phyloP scores from a whole-genome alignment of 1,139 yeast genomes.

The Pneumocystis canis region DNA sequence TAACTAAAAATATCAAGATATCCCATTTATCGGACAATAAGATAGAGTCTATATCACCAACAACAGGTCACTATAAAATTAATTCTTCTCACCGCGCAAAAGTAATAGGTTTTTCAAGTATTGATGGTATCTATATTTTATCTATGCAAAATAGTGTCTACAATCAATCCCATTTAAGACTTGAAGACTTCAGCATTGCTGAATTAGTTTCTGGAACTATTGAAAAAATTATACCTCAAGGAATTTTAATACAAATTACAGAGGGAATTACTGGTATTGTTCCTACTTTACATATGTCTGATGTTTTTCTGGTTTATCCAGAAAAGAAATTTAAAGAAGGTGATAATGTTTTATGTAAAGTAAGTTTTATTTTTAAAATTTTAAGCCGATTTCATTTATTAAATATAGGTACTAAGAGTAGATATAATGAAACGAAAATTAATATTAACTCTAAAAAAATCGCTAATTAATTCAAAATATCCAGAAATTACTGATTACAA shows the following conservation, averaged over 20 bases:
- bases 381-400: slow-evolving; percentile 20
- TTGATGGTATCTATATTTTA: slow-evolving; percentile 53
- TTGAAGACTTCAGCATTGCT: slow-evolving; percentile 66
- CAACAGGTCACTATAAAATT: slow-evolving; percentile 30
- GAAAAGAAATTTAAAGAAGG: slow-evolving; percentile 85
- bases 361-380: slow-evolving; percentile 13
- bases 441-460: slow-evolving; percentile 62
- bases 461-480: slow-evolving; percentile 51
- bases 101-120: slow-evolving; percentile 49
- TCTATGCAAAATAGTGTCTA: slow-evolving; percentile 55
- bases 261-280: slow-evolving; percentile 59
- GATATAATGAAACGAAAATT: slow-evolving; percentile 33
- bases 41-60: slow-evolving; percentile 29
- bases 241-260: slow-evolving; percentile 51
- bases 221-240: slow-evolving; percentile 50
- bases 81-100: slow-evolving; percentile 67
- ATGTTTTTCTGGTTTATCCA: slow-evolving; percentile 69
- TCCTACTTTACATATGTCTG: slow-evolving; percentile 65
- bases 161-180: slow-evolving; percentile 47
- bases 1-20: slow-evolving; percentile 18
- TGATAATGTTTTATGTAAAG: slow-evolving; percentile 61
- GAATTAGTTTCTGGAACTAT: slow-evolving; percentile 42
- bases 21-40: slow-evolving; percentile 48
- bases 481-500: slow-evolving; percentile 34
- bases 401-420: slow-evolving; percentile 25